Conservation (phyloP, 169 alveolate genomes). For the Pseudocohnilembus persalinus region DNA sequence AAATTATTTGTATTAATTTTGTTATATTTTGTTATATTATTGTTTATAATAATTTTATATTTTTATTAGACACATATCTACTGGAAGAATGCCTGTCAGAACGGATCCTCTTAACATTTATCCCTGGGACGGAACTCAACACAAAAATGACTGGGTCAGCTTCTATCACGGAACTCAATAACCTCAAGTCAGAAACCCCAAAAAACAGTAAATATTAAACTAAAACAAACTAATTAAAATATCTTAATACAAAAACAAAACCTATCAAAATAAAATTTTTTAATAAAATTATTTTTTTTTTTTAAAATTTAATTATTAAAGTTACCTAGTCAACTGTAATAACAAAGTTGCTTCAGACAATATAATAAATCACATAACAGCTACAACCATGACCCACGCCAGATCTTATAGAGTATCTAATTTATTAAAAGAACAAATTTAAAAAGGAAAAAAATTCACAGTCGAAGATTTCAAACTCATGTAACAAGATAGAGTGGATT, state of each 20-base stretch:
- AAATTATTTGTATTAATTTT: no score
- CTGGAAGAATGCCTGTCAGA: conserved; percentile 56
- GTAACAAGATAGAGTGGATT: conserved; percentile 67
- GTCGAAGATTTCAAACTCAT: conserved; percentile 56
- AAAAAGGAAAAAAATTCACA: conserved; percentile 51
- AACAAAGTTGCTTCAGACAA: conserved; percentile 65
- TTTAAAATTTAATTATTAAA: no score
- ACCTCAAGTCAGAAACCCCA: conserved; percentile 67
- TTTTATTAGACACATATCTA: background rate
- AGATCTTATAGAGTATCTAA: conserved; percentile 80
- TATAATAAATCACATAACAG: conserved; percentile 60
- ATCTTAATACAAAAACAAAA: no score
- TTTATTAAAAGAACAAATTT: conserved; percentile 41
- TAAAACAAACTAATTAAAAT: no score
- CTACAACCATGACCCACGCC: conserved; percentile 54
- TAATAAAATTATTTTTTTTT: no score
- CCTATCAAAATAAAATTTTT: no score
- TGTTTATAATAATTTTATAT: no score
- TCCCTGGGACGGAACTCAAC: conserved; percentile 60
- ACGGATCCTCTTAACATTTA: conserved; percentile 42
- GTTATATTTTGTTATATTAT: no score
- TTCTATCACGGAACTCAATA: conserved; percentile 50
- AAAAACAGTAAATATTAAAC: conserved; percentile 47
- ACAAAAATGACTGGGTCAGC: conserved; percentile 70
- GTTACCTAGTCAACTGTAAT: conserved; percentile 76